Base-by-base conservation (phyloP, 805 yeast genomes). In the Candida taoyuanica region DNA sequence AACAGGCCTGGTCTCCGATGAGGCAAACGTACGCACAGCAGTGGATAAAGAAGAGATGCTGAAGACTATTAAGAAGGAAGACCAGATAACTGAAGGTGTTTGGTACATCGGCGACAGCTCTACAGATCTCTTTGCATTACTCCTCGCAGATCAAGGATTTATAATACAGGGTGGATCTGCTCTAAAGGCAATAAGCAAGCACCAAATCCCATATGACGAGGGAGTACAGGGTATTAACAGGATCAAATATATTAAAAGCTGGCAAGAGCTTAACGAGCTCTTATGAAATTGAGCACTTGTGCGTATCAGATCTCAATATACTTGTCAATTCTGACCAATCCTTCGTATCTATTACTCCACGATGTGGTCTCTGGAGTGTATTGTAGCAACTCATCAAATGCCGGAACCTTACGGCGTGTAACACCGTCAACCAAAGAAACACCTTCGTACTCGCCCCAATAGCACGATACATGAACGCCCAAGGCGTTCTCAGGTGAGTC, bases 361-460 rank as follows among this genome's bases (percentile, higher is more conserved):
- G 79, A 71, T 17, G 79, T 71, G 56, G 75, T 73, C 17, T 67
- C 60, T 1, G 95, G 94, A 1, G 85, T 64, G 53, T 76, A 86
- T 46, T 75, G 73, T 26, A 81, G 52, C 29, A 87, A 55, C 53
- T 88, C 95, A 40, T 74, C 79, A 46, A 70, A 77, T 1, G 93
- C 88, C 1, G 94, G 88, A 4, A 85, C 58, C 41, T 69, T 71
- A 23, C 73, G 60, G 20, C 48, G 47, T 34, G 60, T 32, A 12
- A 48, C 56, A 1, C 70, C 76, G 34, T 64, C 70, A 16, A 60
- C 58, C 7, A 63, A 53, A 17, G 59, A 55, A 34, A 56, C 73
- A 11, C 60, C 58, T 25, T 76, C 78, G 55, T 76, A 75, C 47
- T 87, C 94, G 7, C 86, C 84, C 89, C 91, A 88, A 52, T 65